Conservation (phyloP, 305 asterid species). For the Fraxinus xanthoxyloides region DNA sequence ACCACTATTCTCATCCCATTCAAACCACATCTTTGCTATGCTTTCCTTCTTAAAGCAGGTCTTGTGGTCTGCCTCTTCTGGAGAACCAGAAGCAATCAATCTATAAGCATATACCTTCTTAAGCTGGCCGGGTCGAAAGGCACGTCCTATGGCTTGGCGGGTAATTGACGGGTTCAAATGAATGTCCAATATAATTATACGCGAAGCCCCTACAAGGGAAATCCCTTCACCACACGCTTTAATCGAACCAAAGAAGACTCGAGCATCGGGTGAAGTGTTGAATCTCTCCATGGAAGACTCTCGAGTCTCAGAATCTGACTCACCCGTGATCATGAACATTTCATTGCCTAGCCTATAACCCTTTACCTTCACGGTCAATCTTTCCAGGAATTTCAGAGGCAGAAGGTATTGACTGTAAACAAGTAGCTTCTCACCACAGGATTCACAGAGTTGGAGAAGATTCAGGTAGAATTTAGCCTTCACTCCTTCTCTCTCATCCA, state of each 20-base stretch:
- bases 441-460: constrained; percentile 28
- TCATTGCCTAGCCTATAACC: constrained; percentile 24
- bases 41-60: constrained; percentile 32
- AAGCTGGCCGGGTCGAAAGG: constrained; percentile 27
- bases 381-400: constrained; percentile 30
- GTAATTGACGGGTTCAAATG: constrained; percentile 33
- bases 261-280: constrained; percentile 26
- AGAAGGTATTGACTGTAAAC: constrained; percentile 29
- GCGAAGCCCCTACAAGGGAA: constrained; percentile 34
- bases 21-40: constrained; percentile 35
- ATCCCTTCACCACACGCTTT: constrained; percentile 41
- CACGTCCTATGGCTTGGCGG: constrained; percentile 35
- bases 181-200: constrained; percentile 26
- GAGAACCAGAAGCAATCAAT: constrained; percentile 27
- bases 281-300: constrained; percentile 31
- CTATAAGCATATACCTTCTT: constrained; percentile 25
- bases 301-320: constrained; percentile 22
- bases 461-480: constrained; percentile 30
- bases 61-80: constrained; percentile 29
- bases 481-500: constrained; percentile 25
- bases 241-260: constrained; percentile 34
- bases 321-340: constrained; percentile 28
- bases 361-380: constrained; percentile 22
- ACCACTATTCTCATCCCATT: constrained; percentile 25
- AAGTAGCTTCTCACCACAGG: constrained; percentile 20